These are phyloP conservation scores for Suillus americanus DNA, from an alignment of 768 basidiomycete species.

Conservation along the genomic window DNA sequence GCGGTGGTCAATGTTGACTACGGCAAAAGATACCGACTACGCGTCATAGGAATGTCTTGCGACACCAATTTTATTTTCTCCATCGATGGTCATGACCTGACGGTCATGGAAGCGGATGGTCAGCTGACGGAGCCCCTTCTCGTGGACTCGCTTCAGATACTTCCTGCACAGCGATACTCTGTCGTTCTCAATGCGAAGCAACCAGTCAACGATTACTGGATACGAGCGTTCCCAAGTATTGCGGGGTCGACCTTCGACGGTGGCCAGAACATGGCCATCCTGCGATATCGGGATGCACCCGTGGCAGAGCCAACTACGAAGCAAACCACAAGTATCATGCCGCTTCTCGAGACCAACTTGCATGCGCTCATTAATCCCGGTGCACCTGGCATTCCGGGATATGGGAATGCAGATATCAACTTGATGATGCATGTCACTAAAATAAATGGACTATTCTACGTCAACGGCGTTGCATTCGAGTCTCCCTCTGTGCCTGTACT, in stretches of 20 bases:
- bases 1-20: conserved; percentile 33
- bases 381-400: no score
- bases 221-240: conserved; percentile 9
- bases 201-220: conserved; percentile 42
- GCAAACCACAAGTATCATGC: no score
- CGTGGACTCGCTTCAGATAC: conserved; percentile 37
- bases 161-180: conserved; percentile 46
- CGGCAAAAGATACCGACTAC: conserved; percentile 37
- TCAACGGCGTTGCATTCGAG: no score
- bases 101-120: conserved; percentile 44
- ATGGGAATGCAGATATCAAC: no score
- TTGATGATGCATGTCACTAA: no score
- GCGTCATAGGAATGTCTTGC: conserved; percentile 40
- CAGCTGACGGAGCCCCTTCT: conserved; percentile 36
- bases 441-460: no score
- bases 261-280: conserved; percentile 2
- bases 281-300: conserved; percentile 3
- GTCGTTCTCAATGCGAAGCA: conserved; percentile 43
- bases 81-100: conserved; percentile 27
- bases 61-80: conserved; percentile 32
- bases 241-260: conserved; percentile 35
- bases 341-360: no score
- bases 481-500: no score
- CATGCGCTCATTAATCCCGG: no score
- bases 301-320: no score